These are phyloP conservation scores for Phoenix dactylifera DNA, from an alignment of 176 grass and related monocot genomes.

Conservation along the genomic window DNA sequence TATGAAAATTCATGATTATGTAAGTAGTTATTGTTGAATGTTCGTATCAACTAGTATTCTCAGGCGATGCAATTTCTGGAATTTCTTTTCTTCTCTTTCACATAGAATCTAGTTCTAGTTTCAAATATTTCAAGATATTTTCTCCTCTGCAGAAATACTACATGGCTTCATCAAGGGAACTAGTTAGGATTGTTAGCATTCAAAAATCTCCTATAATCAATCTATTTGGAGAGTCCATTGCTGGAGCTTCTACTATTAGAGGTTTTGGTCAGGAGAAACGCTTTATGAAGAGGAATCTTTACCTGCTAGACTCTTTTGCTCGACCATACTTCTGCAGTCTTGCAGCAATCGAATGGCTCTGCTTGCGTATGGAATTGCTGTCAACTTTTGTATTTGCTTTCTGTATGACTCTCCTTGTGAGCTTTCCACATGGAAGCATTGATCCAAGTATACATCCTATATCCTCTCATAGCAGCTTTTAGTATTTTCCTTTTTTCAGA, in stretches of 20 bases:
- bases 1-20: too few relatives aligned
- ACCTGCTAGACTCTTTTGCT: slow-evolving; percentile 58
- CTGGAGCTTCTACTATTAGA: slow-evolving; percentile 74
- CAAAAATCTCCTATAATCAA: slow-evolving; percentile 90
- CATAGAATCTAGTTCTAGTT: too few relatives aligned
- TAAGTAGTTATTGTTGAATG: too few relatives aligned
- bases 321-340: slow-evolving; percentile 74
- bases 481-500: too few relatives aligned
- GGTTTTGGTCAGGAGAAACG: slow-evolving; percentile 52
- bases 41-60: too few relatives aligned
- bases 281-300: slow-evolving; percentile 63
- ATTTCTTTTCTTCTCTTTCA: too few relatives aligned
- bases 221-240: slow-evolving; percentile 62
- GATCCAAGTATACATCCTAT: too few relatives aligned
- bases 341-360: slow-evolving; percentile 78
- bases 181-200: slow-evolving; percentile 82
- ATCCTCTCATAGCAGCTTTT: too few relatives aligned
- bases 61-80: too few relatives aligned
- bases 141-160: slow-evolving; percentile 60
- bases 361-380: slow-evolving; percentile 63
- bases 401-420: too few relatives aligned
- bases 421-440: too few relatives aligned
- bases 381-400: slow-evolving; percentile 31
- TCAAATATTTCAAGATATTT: slow-evolving; percentile 1
- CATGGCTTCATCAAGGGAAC: slow-evolving; percentile 71